Base-by-base conservation (phyloP, 2,329 filamentous ascomycete species). In the Neonectria punicea region DNA sequence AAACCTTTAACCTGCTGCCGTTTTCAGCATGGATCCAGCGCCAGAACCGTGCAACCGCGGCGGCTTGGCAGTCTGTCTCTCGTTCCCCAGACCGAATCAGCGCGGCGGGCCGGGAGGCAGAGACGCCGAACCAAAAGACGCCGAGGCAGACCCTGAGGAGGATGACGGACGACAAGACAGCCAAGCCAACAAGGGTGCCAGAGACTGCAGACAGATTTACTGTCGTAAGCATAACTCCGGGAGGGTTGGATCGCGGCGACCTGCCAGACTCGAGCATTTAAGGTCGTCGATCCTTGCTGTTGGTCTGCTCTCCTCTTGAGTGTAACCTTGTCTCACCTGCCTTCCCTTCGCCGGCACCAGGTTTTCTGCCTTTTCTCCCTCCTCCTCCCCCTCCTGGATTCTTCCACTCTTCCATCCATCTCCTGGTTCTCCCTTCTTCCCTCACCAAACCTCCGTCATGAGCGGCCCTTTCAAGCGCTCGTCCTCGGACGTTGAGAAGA, bases 401-500 rank as follows among this genome's bases (percentile, higher is more conserved):
- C 9, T 14, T 36, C 34, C 16, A 16, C 11, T 41, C 39, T 16
- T 41, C 16, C 39, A 8, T 41, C 39, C 39, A 41, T 41, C 18
- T 30, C 30, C 30, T 25, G 25, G 25, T 25, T 25, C 25, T 1
- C 25, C 25, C 47, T 18, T 14, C 28, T 20, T n/a, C 22, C 22
- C 46, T 30, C 28, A 18, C 14, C 30, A 39, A 34, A 14, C 28
- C 56, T 20, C 28, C 53, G 47, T 41, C 57, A 63, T 69, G 66
- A 64, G 54, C 55, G 66, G 61, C 47, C 58, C 65, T 43, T 50
- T 55, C 41, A 68, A 53, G 47, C 54, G 58, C 57, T 44, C 61
- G 50, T 61, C 65, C 44, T 65, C 63, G 46, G 72, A 74, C 68
- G 66, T 69, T 63, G 72, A 74, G 55, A 74, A 74, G 72, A 69